These are phyloP conservation scores for Sugiyamaella pinicola DNA, from an alignment of 1,139 yeast genomes.

Conservation along the genomic window DNA sequence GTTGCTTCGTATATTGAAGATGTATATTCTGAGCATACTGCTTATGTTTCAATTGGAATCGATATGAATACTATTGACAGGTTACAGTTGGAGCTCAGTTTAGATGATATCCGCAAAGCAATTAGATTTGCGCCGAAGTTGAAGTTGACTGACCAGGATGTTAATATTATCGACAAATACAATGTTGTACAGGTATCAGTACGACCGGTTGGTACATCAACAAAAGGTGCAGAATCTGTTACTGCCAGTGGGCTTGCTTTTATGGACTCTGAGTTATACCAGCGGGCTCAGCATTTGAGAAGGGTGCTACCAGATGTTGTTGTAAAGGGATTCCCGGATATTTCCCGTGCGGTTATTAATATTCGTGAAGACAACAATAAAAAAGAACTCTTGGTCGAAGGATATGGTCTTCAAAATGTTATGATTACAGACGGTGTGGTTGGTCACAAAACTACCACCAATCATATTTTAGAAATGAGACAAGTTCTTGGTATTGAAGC, in stretches of 20 bases:
- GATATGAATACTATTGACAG: constrained; percentile 85
- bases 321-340: constrained; percentile 89
- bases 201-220: constrained; percentile 52
- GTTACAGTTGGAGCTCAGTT: constrained; percentile 81
- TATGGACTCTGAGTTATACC: constrained; percentile 66
- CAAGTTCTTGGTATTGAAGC: constrained; percentile 97
- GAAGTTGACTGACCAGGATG: constrained; percentile 75
- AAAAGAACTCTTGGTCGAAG: constrained; percentile 92
- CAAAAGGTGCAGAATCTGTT: constrained; percentile 33
- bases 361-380: constrained; percentile 80
- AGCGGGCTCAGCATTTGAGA: constrained; percentile 86
- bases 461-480: constrained; percentile 88
- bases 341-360: constrained; percentile 94
- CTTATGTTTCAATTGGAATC: constrained; percentile 77
- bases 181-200: constrained; percentile 80
- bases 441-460: constrained; percentile 83
- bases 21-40: constrained; percentile 79
- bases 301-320: constrained; percentile 84
- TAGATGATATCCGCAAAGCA: constrained; percentile 86
- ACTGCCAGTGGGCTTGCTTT: constrained; percentile 41
- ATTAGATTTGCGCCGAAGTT: constrained; percentile 83
- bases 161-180: constrained; percentile 60
- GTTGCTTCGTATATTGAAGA: constrained; percentile 90
- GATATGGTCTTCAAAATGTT: constrained; percentile 93
- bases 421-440: constrained; percentile 98